Evolutionary conservation across 2,329 filamentous ascomycete species (phyloP).

Genomic region (Cryphonectria japonica): DNA sequence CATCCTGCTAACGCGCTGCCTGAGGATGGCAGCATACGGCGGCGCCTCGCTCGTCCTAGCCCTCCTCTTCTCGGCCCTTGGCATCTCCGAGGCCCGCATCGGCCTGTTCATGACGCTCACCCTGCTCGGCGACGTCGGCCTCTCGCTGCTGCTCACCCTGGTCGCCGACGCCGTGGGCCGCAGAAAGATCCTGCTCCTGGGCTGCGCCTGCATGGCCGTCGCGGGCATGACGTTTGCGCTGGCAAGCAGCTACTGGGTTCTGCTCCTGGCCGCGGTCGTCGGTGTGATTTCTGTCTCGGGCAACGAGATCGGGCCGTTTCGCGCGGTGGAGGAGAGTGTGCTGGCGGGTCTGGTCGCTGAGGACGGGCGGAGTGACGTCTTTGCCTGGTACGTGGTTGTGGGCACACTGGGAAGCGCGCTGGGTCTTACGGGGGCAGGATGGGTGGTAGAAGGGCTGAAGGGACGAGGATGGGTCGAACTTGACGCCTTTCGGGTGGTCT

Average conservation of each 20-base stretch:
- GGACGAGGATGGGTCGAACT: slow-evolving; percentile 47
- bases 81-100: slow-evolving; percentile 54
- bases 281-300: slow-evolving; percentile 66
- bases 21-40: slow-evolving; percentile 67
- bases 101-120: slow-evolving; percentile 71
- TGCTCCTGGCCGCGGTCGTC: slow-evolving; percentile 60
- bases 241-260: slow-evolving; percentile 58
- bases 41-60: slow-evolving; percentile 61
- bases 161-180: slow-evolving; percentile 63
- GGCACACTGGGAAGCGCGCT: slow-evolving; percentile 64
- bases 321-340: slow-evolving; percentile 64
- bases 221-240: slow-evolving; percentile 61
- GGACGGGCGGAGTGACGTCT: slow-evolving; percentile 56
- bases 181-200: slow-evolving; percentile 55
- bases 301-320: slow-evolving; percentile 67
- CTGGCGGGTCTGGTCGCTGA: slow-evolving; percentile 58
- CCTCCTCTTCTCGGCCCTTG: slow-evolving; percentile 56
- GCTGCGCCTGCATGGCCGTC: slow-evolving; percentile 57
- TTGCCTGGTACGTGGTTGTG: slow-evolving; percentile 63
- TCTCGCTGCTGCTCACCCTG: slow-evolving; percentile 62
- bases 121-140: slow-evolving; percentile 59
- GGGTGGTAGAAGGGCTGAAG: slow-evolving; percentile 57
- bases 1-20: slow-evolving; percentile 61
- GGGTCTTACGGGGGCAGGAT: slow-evolving; percentile 63
- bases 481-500: slow-evolving; percentile 58